Conservation (phyloP, 495 filamentous ascomycete genomes). For the Aspergillus incahuasiensis region DNA sequence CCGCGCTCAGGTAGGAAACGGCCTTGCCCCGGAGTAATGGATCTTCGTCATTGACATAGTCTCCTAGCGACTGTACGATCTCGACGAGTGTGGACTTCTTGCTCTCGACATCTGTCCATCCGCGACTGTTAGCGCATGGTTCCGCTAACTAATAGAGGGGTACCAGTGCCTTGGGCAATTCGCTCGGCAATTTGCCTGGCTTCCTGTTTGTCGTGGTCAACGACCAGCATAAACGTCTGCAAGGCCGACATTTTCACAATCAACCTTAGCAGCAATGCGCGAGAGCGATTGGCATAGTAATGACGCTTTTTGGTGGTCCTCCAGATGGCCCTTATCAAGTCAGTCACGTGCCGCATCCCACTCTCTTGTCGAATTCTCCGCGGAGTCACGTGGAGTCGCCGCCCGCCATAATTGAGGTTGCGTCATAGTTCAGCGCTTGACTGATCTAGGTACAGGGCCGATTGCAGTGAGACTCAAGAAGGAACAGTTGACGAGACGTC, state of each 20-base stretch:
- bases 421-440: slow-evolving; percentile 11
- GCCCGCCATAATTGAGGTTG: slow-evolving; percentile 1
- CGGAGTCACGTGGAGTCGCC: slow-evolving; percentile 3
- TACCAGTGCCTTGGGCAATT: slow-evolving; percentile 48
- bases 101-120: slow-evolving; percentile 50
- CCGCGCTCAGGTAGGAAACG: slow-evolving; percentile 62
- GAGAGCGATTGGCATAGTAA: slow-evolving; percentile 20
- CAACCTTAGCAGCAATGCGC: slow-evolving; percentile 2
- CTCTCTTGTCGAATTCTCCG: slow-evolving; percentile 14
- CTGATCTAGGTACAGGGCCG: not conserved
- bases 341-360: slow-evolving; percentile 17
- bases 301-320: slow-evolving; percentile 26
- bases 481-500: slow-evolving; percentile 1
- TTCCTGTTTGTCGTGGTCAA: slow-evolving; percentile 58
- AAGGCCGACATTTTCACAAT: slow-evolving; percentile 54
- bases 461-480: not conserved
- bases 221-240: slow-evolving; percentile 60
- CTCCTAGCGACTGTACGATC: slow-evolving; percentile 61
- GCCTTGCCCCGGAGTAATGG: slow-evolving; percentile 58
- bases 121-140: slow-evolving; percentile 13
- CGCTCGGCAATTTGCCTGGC: slow-evolving; percentile 53
- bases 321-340: slow-evolving; percentile 26
- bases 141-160: slow-evolving; percentile 6
- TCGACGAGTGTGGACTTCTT: slow-evolving; percentile 61
- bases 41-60: slow-evolving; percentile 71